Evolutionary conservation across 768 basidiomycete species (phyloP), one percentile per base, ranked within the genome.

Genomic region (Pleurotus tuber-regium): DNA sequence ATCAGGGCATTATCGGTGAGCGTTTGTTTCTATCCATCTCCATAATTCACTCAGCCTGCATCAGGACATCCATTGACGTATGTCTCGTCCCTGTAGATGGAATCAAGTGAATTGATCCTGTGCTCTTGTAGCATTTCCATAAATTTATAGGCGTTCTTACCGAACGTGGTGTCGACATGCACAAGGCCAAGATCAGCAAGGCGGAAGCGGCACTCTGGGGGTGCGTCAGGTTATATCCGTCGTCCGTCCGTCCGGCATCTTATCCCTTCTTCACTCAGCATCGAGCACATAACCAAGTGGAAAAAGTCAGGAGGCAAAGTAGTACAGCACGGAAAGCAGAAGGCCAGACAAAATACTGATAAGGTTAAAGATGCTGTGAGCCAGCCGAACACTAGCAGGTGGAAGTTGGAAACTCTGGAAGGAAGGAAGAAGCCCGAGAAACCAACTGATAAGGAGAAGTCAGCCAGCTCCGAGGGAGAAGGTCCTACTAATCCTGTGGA

Each of bases 1-100:
- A 3, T 83, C 81, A 2, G 86, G 86, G 1, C 86, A 88, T 58
- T 88, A 87, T 62, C 70, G 78, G 76, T 73, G 42, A 1, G 53
- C 29, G 24, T 10, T 21, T 25, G 25, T 41, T 21, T 48, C 9
- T 25, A 23, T 40, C 18, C 3, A 8, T 16, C 9, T 11, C 21
- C 6, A 40, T 18, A 2, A 25, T 25, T 50, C 14, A 12, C 18
- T 50, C 12, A 36, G 12, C 29, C 41, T 31, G 24, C 29, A 12
- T 11, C 23, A 80, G 83, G 49, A 82, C 81, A 18, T 77, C 78
- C 0, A 75, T 83, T 26, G 68, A 80, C 46, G 83, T 79, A 51
- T 33, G 72, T 31, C n/a, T 21, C 31, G 57, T 31, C 19, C 14
- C n/a, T 16, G 8, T 24, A 35, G 16, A 8, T 50, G 9, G 21